These are phyloP conservation scores for Thalassiosira oceanica DNA, from an alignment of 352 stramenopile genomes.

Conservation along the genomic window DNA sequence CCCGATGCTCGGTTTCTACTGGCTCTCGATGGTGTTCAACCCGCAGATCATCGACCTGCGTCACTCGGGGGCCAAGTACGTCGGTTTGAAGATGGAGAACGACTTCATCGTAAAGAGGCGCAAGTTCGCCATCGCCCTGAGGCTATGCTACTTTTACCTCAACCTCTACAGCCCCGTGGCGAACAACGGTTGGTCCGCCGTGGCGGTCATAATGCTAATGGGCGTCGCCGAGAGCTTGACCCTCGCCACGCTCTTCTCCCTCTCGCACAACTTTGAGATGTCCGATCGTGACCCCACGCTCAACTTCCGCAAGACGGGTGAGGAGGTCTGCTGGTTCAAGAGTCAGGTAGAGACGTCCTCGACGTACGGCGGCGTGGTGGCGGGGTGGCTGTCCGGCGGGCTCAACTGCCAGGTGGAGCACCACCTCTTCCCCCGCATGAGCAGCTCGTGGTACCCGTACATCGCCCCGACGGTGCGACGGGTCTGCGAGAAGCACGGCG, in stretches of 20 bases:
- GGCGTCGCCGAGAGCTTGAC: constrained; percentile 63
- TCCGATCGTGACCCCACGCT: constrained; percentile 68
- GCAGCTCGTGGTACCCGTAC: constrained; percentile 82
- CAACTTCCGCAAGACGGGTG: constrained; percentile 45
- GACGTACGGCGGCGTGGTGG: constrained; percentile 79
- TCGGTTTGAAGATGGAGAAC: constrained; percentile 74
- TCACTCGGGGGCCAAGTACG: constrained; percentile 55
- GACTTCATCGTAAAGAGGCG: constrained; percentile 63
- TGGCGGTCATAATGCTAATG: constrained; percentile 73
- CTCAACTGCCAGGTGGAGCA: constrained; percentile 90
- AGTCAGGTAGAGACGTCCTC: constrained; percentile 80
- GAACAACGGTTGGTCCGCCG: constrained; percentile 47
- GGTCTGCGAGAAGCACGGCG: constrained; percentile 80
- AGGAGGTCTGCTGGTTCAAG: constrained; percentile 80
- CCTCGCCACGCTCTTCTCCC: constrained; percentile 78
- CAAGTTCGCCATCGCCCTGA: constrained; percentile 62
- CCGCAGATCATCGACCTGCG: constrained; percentile 74
- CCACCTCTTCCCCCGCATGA: constrained; percentile 87
- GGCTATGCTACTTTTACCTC: constrained; percentile 63
- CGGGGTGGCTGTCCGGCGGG: constrained; percentile 81
- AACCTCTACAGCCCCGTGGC: constrained; percentile 71
- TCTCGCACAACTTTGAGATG: constrained; percentile 85
- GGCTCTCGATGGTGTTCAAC: constrained; percentile 78
- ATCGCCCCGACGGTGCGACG: constrained; percentile 83
- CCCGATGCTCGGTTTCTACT: constrained; percentile 70